A percentile compares a stretch with the other conserved stretches of the same genome.
Evolutionary conservation across 345 rosid genomes (phyloP).

Genomic region (Conringia planisiliqua): DNA sequence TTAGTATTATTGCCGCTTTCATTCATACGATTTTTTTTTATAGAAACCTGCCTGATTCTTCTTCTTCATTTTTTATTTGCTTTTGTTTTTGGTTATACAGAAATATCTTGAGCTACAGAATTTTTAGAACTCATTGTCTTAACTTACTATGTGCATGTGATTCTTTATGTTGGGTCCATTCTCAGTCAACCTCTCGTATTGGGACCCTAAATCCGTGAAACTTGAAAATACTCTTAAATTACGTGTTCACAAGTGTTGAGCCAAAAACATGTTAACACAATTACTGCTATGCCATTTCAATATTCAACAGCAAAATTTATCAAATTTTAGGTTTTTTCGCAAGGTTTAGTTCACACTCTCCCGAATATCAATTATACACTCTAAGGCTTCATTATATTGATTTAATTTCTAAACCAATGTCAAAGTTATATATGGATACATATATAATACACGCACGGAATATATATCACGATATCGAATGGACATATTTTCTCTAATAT

Average conservation of each 20-base stretch:
- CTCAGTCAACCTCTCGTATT: not conserved
- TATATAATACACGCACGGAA: too few species aligned
- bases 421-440: not conserved
- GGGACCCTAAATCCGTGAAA: constrained; percentile 3
- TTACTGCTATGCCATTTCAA: not conserved
- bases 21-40: not conserved
- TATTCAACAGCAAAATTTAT: not conserved
- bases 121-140: not conserved
- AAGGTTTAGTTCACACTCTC: not conserved
- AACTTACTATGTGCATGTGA: constrained; percentile 13
- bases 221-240: not conserved
- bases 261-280: not conserved
- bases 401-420: too few species aligned
- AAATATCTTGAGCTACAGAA: not conserved
- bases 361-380: too few species aligned
- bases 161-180: constrained; percentile 8
- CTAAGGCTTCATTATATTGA: not conserved
- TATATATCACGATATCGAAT: too few species aligned
- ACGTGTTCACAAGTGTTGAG: not conserved
- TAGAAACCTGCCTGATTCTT: not conserved
- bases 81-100: not conserved
- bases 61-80: not conserved
- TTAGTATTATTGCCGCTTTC: not conserved
- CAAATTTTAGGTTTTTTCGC: not conserved
- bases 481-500: too few species aligned